Evolutionary conservation across 2,329 filamentous ascomycete species (phyloP).

Genomic region (Lasiodiplodia sp.): DNA sequence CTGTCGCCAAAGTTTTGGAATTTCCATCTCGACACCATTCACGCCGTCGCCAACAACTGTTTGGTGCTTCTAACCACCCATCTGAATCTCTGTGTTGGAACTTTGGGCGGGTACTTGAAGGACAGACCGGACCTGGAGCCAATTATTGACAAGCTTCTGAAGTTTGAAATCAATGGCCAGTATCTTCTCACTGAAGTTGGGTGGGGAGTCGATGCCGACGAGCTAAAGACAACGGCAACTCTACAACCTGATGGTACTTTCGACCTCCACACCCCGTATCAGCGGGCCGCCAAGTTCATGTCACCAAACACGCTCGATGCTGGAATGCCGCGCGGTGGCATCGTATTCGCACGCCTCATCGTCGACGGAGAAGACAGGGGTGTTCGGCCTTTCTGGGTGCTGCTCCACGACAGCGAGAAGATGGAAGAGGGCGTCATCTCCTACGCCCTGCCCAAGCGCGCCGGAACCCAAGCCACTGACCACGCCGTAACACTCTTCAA

Average conservation of each 20-base stretch:
- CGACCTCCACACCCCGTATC: constrained; percentile 44
- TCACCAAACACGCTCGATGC: constrained; percentile 37
- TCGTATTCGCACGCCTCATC: constrained; percentile 46
- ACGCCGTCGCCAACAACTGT: constrained; percentile 6
- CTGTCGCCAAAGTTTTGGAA: constrained; percentile 1
- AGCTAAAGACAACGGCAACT: constrained; percentile 50
- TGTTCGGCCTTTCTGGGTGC: constrained; percentile 44
- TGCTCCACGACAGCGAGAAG: constrained; percentile 35
- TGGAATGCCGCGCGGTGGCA: constrained; percentile 39
- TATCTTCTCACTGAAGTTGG: constrained; percentile 53
- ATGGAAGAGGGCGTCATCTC: constrained; percentile 43
- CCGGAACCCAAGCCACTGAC: constrained; percentile 42
- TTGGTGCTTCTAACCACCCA: constrained; percentile 39
- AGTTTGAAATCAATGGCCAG: constrained; percentile 40
- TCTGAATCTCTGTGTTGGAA: constrained; percentile 44
- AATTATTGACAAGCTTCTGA: constrained; percentile 33
- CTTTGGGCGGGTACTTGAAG: constrained; percentile 25
- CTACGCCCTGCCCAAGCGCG: constrained; percentile 37
- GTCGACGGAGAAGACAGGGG: constrained; percentile 37
- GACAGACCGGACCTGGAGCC: constrained; percentile 31
- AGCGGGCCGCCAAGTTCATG: constrained; percentile 44
- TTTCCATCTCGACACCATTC: constrained; percentile 5
- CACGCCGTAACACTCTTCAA: constrained; percentile 46
- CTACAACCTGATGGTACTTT: constrained; percentile 44
- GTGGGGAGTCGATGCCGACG: constrained; percentile 50